phyloP scores from a whole-genome alignment of 441 rosid genomes.

The Eugenia klotzschiana region DNA sequence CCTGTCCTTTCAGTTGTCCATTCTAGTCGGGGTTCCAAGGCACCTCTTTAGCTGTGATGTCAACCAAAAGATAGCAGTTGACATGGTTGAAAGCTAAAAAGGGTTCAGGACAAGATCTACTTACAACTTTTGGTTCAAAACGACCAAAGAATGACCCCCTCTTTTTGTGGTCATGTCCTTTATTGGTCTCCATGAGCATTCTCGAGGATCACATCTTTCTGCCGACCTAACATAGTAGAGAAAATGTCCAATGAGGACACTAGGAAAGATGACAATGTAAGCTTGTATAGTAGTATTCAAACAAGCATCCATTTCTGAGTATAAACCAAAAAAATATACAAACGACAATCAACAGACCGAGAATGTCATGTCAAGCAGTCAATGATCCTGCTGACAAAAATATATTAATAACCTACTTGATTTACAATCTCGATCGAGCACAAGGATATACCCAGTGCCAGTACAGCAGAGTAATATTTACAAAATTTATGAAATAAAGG shows the following conservation, averaged over 20 bases:
- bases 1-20: background rate
- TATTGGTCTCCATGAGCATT: conserved; percentile 16
- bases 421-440: background rate
- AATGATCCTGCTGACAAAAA: background rate
- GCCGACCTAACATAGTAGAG: conserved; percentile 13
- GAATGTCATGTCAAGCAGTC: background rate
- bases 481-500: background rate
- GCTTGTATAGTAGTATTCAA: background rate
- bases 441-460: background rate
- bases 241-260: background rate
- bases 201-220: conserved; percentile 32
- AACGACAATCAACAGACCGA: background rate
- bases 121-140: conserved; percentile 23
- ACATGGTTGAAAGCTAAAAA: background rate
- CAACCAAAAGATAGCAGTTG: background rate
- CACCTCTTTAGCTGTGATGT: background rate
- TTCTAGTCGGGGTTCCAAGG: background rate
- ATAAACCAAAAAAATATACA: background rate
- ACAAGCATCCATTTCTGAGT: background rate
- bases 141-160: conserved; percentile 18
- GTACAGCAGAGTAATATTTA: background rate
- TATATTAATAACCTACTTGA: background rate
- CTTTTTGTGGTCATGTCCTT: conserved; percentile 16
- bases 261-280: background rate
- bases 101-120: background rate